Conservation (phyloP, 495 filamentous ascomycete species). For the Penicillium pancosmium region DNA sequence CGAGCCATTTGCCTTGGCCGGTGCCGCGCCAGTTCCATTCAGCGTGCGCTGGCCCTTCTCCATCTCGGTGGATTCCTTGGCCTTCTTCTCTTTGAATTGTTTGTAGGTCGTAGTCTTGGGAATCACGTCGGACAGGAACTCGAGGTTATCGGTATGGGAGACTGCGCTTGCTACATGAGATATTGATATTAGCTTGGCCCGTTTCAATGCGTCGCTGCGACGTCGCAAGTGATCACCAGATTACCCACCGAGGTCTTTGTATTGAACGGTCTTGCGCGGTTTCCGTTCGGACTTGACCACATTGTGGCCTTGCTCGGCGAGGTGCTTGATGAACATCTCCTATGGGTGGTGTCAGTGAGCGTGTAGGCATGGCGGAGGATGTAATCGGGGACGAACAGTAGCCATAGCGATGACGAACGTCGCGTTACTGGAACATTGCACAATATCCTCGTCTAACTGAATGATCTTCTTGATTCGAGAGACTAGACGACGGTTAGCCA, state of each 20-base stretch:
- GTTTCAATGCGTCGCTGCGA: not conserved
- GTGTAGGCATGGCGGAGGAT: not conserved
- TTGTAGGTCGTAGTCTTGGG: constrained; percentile 82
- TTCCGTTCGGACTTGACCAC: constrained; percentile 89
- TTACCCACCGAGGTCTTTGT: constrained; percentile 80
- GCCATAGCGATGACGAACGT: constrained; percentile 94
- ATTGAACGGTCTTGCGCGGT: constrained; percentile 91
- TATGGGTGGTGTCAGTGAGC: constrained; percentile 35
- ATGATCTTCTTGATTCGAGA: constrained; percentile 95
- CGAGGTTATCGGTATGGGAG: constrained; percentile 86
- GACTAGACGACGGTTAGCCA: constrained; percentile 53
- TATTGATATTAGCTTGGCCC: not conserved
- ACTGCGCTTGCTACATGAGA: constrained; percentile 74
- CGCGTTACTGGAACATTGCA: constrained; percentile 84
- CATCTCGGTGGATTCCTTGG: constrained; percentile 44
- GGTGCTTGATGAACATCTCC: constrained; percentile 96
- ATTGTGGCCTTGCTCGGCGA: constrained; percentile 81
- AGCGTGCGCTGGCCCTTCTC: constrained; percentile 59
- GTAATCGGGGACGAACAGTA: constrained; percentile 58
- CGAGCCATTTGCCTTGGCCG: constrained; percentile 37
- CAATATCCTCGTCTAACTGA: constrained; percentile 80
- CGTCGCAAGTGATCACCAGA: not conserved
- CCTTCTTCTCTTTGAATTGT: constrained; percentile 69
- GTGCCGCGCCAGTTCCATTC: constrained; percentile 37
- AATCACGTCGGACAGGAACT: constrained; percentile 90